Base-by-base conservation (phyloP, 768 basidiomycete genomes). In the Podaxis carcinomalis region DNA sequence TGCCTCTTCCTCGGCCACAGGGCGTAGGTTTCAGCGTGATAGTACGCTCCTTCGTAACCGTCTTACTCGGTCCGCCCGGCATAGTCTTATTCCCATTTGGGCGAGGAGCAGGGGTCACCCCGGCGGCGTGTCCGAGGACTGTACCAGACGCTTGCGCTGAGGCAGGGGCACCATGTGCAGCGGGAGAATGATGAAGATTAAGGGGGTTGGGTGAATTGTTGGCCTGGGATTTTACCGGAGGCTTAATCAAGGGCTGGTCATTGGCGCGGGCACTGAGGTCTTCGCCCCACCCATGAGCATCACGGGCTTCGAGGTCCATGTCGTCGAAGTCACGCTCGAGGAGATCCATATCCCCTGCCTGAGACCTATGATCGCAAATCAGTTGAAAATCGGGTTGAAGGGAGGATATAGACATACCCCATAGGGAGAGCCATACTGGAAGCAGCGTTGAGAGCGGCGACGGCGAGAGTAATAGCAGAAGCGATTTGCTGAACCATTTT, bases 401-500 rank as follows among this genome's bases (percentile, higher is more conserved):
- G 19, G 35, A 11, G 37, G 52, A 13, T 23, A 13, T 54, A 23
- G 13, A 39, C 52, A 23, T 39, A 54, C 52, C 37, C 52, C 36
- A 54, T 23, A 13, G 52, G 52, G n/a, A 54, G 19, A 36, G 52
- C 52, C 35, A 54, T 54, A 11, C 52, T 37, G 16, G 36, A 39
- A 37, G 52, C 37, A 54, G 35, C 52, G 19, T 40, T 40, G 5
- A 54, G 36, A 39, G 52, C 52, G 14, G 52, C 52, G 52, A 54
- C 37, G 19, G 52, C 52, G 52, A 54, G 52, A 9, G 52, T 37
- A 19, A 54, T 37, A 54, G 52, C 37, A 23, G 52, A 54, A 54
- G 52, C 35, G 52, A 40, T 37, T 37, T 19, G 37, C 37, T 54
- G 52, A 6, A 54, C 21, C 35, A 21, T 36, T 37, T 39, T 39